phyloP scores from a whole-genome alignment of 345 rosid species.

The Kernera saxatilis region DNA sequence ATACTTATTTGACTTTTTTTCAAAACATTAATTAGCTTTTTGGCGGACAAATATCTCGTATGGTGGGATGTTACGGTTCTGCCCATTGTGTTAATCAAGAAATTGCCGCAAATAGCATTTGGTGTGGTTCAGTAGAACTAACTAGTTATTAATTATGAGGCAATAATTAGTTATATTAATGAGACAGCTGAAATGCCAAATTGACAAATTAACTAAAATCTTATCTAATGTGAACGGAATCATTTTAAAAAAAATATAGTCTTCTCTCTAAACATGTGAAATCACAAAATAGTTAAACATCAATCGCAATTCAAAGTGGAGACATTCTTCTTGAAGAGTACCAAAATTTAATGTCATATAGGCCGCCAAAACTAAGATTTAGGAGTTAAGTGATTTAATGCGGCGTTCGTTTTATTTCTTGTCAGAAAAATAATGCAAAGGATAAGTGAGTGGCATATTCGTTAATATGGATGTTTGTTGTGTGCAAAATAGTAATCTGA shows the following conservation, averaged over 20 bases:
- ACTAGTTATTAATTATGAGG: not conserved
- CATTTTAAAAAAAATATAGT: not conserved
- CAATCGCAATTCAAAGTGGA: not conserved
- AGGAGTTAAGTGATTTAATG: not conserved
- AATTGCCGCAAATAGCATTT: not conserved
- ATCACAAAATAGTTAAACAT: not conserved
- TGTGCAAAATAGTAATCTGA: not conserved
- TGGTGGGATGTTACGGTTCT: conserved; percentile 10
- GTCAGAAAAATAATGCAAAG: conserved; percentile 6
- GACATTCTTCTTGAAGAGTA: conserved; percentile 22
- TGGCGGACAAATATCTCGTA: conserved; percentile 23
- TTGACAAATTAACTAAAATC: not conserved
- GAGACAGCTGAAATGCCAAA: not conserved
- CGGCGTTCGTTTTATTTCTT: not conserved
- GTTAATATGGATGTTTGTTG: conserved; percentile 1
- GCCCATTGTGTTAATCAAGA: not conserved
- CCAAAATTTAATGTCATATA: not conserved
- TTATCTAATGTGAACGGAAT: not conserved
- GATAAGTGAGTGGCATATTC: not conserved
- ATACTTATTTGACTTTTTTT: conserved; percentile 20
- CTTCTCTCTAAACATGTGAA: not conserved
- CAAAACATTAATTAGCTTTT: conserved; percentile 16
- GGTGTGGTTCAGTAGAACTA: not conserved
- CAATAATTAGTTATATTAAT: not conserved
- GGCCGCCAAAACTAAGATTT: conserved; percentile 2